Conservation (phyloP, 805 yeast species). For the Wickerhamomyces bisporus region DNA sequence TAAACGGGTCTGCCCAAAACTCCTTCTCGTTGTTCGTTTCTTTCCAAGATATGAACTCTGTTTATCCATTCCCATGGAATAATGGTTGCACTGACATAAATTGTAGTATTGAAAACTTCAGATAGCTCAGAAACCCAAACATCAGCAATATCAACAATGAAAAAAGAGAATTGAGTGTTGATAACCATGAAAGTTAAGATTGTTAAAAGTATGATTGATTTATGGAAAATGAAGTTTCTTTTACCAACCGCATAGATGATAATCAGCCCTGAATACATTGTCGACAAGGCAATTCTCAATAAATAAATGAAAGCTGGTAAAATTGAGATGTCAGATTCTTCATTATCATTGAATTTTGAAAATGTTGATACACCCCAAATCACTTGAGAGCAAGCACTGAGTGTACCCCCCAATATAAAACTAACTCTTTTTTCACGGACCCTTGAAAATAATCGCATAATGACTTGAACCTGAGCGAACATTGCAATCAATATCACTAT, state of each 20-base stretch:
- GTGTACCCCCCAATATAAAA: conserved; percentile 49
- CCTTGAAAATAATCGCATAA: conserved; percentile 62
- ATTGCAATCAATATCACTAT: conserved; percentile 53
- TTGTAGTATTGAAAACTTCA: conserved; percentile 66
- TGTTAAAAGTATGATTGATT: conserved; percentile 49
- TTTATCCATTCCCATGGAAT: conserved; percentile 87
- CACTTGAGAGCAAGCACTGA: conserved; percentile 52
- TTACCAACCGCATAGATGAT: conserved; percentile 50
- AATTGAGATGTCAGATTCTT: conserved; percentile 41
- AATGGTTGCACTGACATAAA: conserved; percentile 66
- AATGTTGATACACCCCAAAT: conserved; percentile 69
- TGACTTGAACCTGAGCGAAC: conserved; percentile 65
- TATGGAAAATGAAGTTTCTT: conserved; percentile 44
- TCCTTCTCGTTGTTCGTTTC: conserved; percentile 60
- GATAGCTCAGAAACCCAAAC: conserved; percentile 71
- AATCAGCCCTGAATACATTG: conserved; percentile 62
- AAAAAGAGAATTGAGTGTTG: conserved; percentile 60
- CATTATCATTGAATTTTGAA: conserved; percentile 19
- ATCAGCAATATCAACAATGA: conserved; percentile 70
- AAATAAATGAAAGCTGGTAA: conserved; percentile 72
- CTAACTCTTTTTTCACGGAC: conserved; percentile 63
- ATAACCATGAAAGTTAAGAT: conserved; percentile 49
- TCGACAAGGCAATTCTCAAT: conserved; percentile 64
- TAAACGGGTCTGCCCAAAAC: conserved; percentile 70
- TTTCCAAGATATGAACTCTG: conserved; percentile 51